A percentile compares a stretch with the other conserved stretches of the same genome.
phyloP scores from a whole-genome alignment of 108 stramenopile genomes.

The Chaetoceros muelleri region DNA sequence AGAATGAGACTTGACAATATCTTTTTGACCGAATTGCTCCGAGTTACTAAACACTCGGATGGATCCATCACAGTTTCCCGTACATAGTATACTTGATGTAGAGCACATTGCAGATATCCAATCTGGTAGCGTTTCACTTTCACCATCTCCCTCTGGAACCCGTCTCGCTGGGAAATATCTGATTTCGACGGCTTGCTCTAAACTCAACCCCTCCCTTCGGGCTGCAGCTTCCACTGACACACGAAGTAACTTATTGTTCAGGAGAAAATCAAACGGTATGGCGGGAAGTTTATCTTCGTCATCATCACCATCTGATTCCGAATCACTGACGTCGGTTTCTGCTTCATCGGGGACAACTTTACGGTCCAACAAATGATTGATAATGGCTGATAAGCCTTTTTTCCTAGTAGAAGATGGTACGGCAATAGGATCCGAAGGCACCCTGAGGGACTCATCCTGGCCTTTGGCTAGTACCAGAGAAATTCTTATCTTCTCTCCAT shows the following conservation, averaged over 20 bases:
- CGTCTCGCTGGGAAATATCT: conserved; percentile 61
- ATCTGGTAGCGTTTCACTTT: conserved; percentile 57
- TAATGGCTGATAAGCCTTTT: conserved; percentile 64
- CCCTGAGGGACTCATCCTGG: conserved; percentile 32
- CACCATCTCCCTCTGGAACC: conserved; percentile 45
- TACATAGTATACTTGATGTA: conserved; percentile 15
- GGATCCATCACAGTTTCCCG: conserved; percentile 56
- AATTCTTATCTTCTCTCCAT: conserved; percentile 41
- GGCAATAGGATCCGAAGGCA: conserved; percentile 67
- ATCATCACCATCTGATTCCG: conserved; percentile 14
- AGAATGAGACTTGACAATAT: conserved; percentile 22
- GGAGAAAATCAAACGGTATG: conserved; percentile 70
- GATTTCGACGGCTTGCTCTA: conserved; percentile 56
- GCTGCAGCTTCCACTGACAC: conserved; percentile 56
- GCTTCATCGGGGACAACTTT: conserved; percentile 8
- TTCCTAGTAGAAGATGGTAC: conserved; percentile 62
- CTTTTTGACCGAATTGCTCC: neutral
- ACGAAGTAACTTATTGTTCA: conserved; percentile 57
- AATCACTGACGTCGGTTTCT: conserved; percentile 26
- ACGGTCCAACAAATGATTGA: conserved; percentile 41
- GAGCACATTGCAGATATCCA: conserved; percentile 57
- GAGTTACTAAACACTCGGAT: conserved; percentile 29
- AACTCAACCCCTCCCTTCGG: conserved; percentile 48
- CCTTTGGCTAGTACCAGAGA: conserved; percentile 26
- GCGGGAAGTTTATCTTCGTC: conserved; percentile 32